Conservation (phyloP, 208 protist species). For the Trichomonas vaginalis region DNA sequence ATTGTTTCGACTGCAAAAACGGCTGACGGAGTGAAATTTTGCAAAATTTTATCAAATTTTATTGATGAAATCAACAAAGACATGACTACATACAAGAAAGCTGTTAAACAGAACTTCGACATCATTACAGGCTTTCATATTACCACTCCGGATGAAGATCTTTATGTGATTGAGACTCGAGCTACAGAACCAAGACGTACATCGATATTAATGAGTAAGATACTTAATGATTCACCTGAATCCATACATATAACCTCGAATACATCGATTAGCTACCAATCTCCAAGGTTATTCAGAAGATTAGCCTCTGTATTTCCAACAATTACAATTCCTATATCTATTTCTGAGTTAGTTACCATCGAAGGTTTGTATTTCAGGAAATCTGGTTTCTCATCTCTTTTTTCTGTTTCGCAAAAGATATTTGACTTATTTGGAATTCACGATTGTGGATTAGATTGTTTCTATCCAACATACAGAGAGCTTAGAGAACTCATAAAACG, state of each 20-base stretch:
- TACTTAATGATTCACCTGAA: background rate
- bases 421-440: background rate
- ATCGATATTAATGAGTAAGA: background rate
- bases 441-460: background rate
- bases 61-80: background rate
- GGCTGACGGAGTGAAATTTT: background rate
- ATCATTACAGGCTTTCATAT: background rate
- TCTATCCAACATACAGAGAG: background rate
- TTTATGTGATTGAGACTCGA: background rate
- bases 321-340: background rate
- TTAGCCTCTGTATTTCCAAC: background rate
- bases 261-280: background rate
- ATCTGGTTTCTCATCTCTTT: background rate
- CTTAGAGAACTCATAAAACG: background rate
- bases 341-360: background rate
- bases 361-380: background rate
- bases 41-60: background rate
- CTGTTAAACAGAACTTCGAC: background rate
- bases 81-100: background rate
- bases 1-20: background rate
- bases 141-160: background rate
- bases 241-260: background rate
- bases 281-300: background rate
- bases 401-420: background rate
- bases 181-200: background rate